Conservation (phyloP, 1,284 basidiomycete genomes). For the Heterobasidion annosum region DNA sequence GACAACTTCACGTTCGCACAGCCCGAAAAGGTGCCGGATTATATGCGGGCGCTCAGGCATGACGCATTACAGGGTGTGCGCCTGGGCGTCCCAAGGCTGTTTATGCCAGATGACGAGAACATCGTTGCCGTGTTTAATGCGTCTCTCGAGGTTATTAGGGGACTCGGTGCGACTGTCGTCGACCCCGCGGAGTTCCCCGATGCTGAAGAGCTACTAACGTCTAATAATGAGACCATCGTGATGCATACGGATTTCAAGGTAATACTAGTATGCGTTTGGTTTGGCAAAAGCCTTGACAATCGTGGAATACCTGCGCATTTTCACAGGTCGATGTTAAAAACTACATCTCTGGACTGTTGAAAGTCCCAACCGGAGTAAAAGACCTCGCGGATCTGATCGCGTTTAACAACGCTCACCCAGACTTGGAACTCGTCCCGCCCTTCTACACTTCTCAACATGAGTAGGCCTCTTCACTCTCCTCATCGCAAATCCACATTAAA, state of each 20-base stretch:
- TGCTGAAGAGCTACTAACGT: constrained; percentile 39
- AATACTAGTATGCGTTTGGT: neutral
- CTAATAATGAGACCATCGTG: constrained; percentile 46
- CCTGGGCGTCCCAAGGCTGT: constrained; percentile 39
- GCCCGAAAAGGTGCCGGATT: constrained; percentile 45
- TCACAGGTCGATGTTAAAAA: constrained; percentile 39
- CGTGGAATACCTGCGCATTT: neutral
- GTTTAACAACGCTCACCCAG: constrained; percentile 41
- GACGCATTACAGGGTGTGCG: constrained; percentile 45
- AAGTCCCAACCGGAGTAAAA: constrained; percentile 44
- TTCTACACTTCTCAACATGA: constrained; percentile 37
- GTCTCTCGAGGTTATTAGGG: constrained; percentile 25
- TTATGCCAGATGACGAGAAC: constrained; percentile 3
- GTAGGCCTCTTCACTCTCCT: constrained; percentile 18
- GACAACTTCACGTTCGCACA: constrained; percentile 57
- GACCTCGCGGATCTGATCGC: constrained; percentile 46
- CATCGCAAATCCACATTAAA: neutral
- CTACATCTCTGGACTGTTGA: constrained; percentile 32
- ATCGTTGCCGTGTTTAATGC: constrained; percentile 16
- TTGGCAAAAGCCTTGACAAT: too few species aligned
- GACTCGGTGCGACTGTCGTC: constrained; percentile 49
- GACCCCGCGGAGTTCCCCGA: constrained; percentile 56
- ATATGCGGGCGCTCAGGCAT: constrained; percentile 37
- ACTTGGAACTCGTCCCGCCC: constrained; percentile 35
- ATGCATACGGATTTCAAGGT: constrained; percentile 51